These are phyloP conservation scores for Irpex rosettiformis DNA, from an alignment of 1,284 basidiomycete species.

Conservation along the genomic window DNA sequence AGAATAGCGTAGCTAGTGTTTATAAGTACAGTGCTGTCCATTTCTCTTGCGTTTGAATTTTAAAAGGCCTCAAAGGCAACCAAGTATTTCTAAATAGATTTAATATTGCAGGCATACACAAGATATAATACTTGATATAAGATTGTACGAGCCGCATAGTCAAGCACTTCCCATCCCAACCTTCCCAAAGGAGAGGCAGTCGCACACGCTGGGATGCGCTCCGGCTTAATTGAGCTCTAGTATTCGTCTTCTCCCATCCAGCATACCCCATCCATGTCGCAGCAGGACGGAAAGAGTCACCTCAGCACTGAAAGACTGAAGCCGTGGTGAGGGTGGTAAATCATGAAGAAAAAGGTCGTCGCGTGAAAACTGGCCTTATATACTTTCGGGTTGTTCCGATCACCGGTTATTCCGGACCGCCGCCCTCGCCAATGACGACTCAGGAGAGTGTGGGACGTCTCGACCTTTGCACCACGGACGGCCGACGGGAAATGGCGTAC, in stretches of 20 bases:
- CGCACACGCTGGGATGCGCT: conserved; percentile 50
- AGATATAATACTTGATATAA: not conserved
- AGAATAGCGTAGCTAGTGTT: too few species aligned
- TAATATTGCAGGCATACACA: too few species aligned
- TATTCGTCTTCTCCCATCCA: conserved; percentile 36
- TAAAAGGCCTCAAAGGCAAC: too few species aligned
- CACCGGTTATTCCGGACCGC: too few species aligned
- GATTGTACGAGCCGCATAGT: conserved; percentile 70
- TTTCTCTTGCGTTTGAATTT: too few species aligned
- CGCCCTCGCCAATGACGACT: not conserved
- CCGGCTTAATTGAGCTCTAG: conserved; percentile 76
- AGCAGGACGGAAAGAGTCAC: conserved; percentile 41
- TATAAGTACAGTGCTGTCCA: too few species aligned
- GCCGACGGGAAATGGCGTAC: not conserved
- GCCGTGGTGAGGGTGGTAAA: conserved; percentile 35
- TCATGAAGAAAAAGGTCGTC: conserved; percentile 15
- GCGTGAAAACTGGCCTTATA: conserved; percentile 1
- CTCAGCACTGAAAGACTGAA: conserved; percentile 28
- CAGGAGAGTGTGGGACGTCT: not conserved
- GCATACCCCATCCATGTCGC: conserved; percentile 46
- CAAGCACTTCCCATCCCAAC: conserved; percentile 61
- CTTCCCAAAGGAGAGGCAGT: conserved; percentile 32
- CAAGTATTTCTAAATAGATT: too few species aligned
- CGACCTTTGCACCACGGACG: not conserved
- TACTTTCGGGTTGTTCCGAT: not conserved